These are phyloP conservation scores for Neospermospora avenae DNA, from an alignment of 2,329 filamentous ascomycete genomes.

Conservation along the genomic window DNA sequence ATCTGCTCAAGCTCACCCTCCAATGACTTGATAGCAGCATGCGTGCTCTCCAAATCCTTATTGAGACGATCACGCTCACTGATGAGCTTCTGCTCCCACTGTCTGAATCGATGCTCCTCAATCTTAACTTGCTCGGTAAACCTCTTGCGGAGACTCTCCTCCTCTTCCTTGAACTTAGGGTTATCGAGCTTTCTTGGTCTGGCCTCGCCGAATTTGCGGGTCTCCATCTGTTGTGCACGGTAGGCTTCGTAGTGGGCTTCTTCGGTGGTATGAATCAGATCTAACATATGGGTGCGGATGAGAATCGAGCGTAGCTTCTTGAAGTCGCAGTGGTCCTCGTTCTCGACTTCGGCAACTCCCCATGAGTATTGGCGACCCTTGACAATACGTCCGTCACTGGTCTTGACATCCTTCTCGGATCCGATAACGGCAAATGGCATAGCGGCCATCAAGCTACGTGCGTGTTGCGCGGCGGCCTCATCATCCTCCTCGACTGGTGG, in stretches of 20 bases:
- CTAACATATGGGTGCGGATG: conserved; percentile 99
- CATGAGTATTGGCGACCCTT: conserved; percentile 99
- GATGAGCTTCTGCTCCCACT: conserved; percentile 99
- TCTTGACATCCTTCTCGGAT: conserved; percentile 99
- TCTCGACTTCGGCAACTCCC: conserved; percentile 99
- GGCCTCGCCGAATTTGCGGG: conserved; percentile 97
- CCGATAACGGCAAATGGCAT: conserved; percentile 99
- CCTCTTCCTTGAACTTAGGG: conserved; percentile 99
- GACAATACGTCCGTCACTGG: conserved; percentile 89
- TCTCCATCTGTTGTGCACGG: conserved; percentile 99
- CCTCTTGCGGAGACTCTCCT: conserved; percentile 95
- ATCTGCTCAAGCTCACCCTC: conserved; percentile 91
- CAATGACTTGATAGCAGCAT: conserved; percentile 87
- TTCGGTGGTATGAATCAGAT: conserved; percentile 98
- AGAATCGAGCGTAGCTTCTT: conserved; percentile 99
- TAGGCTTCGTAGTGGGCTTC: conserved; percentile 99
- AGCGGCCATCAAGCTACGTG: conserved; percentile 87
- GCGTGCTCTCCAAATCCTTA: conserved; percentile 98
- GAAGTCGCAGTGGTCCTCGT: conserved; percentile 99
- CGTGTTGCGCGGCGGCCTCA: conserved; percentile 91
- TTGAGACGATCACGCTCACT: conserved; percentile 97
- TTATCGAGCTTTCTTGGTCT: conserved; percentile 97
- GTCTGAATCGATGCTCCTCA: conserved; percentile 97
- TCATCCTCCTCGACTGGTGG: conserved; percentile 98
- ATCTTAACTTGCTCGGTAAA: conserved; percentile 99